Evolutionary conservation across 1,284 basidiomycete species (phyloP).

Genomic region (Tausonia pullulans): DNA sequence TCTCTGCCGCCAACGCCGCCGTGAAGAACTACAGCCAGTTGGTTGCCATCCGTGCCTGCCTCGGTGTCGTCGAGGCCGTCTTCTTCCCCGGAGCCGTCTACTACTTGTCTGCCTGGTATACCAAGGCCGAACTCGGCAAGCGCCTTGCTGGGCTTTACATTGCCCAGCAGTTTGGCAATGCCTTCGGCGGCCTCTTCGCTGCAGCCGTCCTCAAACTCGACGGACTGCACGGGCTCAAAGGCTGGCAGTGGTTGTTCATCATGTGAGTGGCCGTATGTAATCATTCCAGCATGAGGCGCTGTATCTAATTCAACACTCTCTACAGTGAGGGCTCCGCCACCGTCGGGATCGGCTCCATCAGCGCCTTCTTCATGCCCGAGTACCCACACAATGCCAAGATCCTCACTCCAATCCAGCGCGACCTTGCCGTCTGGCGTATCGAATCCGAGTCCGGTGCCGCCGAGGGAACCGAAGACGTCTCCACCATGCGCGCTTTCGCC

Average conservation of each 20-base stretch:
- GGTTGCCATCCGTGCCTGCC: conserved; percentile 21
- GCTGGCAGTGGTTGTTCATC: conserved; percentile 30
- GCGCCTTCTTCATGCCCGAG: conserved; percentile 24
- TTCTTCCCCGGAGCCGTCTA: conserved; percentile 27
- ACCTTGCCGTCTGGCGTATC: conserved; percentile 27
- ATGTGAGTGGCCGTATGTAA: conserved; percentile 17
- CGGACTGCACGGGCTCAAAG: conserved; percentile 25
- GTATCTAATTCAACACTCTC: neutral
- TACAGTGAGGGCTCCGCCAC: conserved; percentile 21
- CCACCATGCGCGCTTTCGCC: conserved; percentile 23
- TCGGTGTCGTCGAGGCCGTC: conserved; percentile 27
- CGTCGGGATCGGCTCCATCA: conserved; percentile 24
- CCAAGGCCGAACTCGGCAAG: conserved; percentile 17
- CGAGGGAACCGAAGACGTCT: conserved; percentile 24
- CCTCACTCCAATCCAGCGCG: conserved; percentile 25
- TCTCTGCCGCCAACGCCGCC: conserved; percentile 26
- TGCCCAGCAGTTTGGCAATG: conserved; percentile 14
- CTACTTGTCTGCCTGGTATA: conserved; percentile 30
- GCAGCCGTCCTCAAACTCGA: conserved; percentile 25
- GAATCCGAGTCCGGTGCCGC: conserved; percentile 24
- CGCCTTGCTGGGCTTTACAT: conserved; percentile 1
- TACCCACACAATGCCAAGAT: conserved; percentile 24
- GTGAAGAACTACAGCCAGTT: conserved; percentile 25
- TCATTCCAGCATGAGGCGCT: no score
- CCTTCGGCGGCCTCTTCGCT: conserved; percentile 29